Conservation (phyloP, 345 rosid species). For the Pistacia atlantica region DNA sequence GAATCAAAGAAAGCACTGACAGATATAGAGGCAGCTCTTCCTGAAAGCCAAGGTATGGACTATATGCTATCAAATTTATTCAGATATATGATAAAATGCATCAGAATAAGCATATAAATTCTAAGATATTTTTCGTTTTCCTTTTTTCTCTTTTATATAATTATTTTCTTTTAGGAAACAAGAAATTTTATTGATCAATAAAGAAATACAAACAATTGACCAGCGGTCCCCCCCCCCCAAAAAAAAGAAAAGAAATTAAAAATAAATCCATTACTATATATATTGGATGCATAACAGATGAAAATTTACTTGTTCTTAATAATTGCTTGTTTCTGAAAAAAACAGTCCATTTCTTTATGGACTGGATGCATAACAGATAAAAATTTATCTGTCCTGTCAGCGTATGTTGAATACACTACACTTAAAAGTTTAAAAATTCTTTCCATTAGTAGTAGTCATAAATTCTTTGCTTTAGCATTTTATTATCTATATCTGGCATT, state of each 20-base stretch:
- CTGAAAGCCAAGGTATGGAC: conserved; percentile 50
- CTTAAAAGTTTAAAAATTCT: not conserved
- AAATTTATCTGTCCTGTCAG: not conserved
- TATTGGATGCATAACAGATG: conserved; percentile 1
- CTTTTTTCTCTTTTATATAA: no score
- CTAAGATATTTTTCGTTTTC: not conserved
- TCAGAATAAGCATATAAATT: not conserved
- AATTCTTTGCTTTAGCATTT: not conserved
- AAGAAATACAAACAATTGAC: not conserved
- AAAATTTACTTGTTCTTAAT: not conserved
- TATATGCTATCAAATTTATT: no score
- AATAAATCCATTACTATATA: not conserved
- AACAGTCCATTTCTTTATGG: not conserved
- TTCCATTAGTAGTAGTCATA: not conserved
- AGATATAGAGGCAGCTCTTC: conserved; percentile 31
- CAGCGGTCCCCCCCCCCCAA: no score
- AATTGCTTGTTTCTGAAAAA: no score
- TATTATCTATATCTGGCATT: not conserved
- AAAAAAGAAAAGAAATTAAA: no score
- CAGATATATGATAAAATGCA: not conserved
- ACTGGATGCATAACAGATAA: not conserved
- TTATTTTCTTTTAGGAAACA: not conserved
- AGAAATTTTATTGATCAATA: not conserved
- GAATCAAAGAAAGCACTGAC: conserved; percentile 38
- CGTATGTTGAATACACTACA: not conserved